Percentiles rank a stretch among this genome's conserved stretches.
These are phyloP conservation scores for Mortierella sp. DNA, from an alignment of 371 early-diverging fungal genomes.

Conservation along the genomic window DNA sequence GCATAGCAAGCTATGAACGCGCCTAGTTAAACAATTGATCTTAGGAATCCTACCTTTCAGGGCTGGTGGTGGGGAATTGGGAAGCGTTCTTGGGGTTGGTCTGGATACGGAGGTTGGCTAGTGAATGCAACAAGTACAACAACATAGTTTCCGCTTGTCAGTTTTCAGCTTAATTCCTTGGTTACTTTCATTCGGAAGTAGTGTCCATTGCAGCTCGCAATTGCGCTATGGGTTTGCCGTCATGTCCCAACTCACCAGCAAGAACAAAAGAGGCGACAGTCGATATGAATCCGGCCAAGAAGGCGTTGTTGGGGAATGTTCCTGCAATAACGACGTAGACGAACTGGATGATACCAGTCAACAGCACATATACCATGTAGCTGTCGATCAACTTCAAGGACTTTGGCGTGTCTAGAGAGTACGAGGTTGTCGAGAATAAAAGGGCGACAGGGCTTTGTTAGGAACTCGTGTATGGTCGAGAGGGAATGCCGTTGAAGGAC, in stretches of 20 bases:
- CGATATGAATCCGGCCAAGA: constrained; percentile 94
- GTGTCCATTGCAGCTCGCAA: not conserved
- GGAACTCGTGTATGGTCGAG: not conserved
- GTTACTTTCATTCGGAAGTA: not conserved
- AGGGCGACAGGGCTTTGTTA: not conserved
- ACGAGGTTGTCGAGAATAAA: constrained; percentile 56
- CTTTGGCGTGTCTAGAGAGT: constrained; percentile 73
- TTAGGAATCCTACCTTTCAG: constrained; percentile 64
- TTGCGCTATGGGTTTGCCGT: not conserved
- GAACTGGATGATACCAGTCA: constrained; percentile 91
- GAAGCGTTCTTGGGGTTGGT: constrained; percentile 75
- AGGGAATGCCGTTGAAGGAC: not conserved
- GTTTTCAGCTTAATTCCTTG: not conserved
- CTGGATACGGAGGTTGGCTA: constrained; percentile 79
- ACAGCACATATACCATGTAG: constrained; percentile 90
- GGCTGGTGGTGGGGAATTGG: constrained; percentile 63
- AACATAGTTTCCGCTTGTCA: not conserved
- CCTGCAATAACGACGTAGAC: constrained; percentile 87
- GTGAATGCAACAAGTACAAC: not conserved
- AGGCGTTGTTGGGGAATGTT: constrained; percentile 97
- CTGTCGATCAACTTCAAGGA: constrained; percentile 90
- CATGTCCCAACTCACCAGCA: constrained; percentile 71
- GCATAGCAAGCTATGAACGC: not conserved
- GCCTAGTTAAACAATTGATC: not conserved
- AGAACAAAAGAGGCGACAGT: constrained; percentile 96